phyloP scores from a whole-genome alignment of 768 basidiomycete species.

The Favolaschia claudopus region DNA sequence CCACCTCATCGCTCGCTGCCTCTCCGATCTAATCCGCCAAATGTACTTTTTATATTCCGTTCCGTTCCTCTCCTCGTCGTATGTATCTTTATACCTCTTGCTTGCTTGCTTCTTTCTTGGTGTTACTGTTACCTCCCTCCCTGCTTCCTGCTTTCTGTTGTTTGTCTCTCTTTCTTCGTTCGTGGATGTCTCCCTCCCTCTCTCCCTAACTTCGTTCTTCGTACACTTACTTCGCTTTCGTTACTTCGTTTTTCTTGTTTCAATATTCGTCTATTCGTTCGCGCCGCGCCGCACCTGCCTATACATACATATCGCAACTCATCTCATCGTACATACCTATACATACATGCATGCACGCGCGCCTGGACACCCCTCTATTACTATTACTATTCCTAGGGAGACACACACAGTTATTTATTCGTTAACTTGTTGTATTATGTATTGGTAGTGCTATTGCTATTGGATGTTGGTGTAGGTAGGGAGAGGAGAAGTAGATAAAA shows the following conservation, averaged over 20 bases:
- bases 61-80: too few relatives aligned
- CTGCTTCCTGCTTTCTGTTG: too few relatives aligned
- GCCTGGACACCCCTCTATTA: background rate
- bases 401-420: slow-evolving; percentile 13
- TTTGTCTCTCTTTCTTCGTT: background rate
- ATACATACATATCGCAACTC: background rate
- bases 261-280: background rate
- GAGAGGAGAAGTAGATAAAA: too few relatives aligned
- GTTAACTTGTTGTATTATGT: slow-evolving; percentile 27
- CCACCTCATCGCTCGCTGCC: too few relatives aligned
- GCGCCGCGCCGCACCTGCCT: background rate
- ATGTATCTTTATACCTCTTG: too few relatives aligned
- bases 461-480: too few relatives aligned
- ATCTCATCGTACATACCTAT: background rate
- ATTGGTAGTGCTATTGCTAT: too few relatives aligned
- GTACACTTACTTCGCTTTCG: background rate
- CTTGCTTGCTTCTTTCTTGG: too few relatives aligned
- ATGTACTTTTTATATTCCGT: too few relatives aligned
- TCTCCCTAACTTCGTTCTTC: background rate
- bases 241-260: background rate
- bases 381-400: background rate
- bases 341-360: background rate
- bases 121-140: too few relatives aligned
- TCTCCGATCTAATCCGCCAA: too few relatives aligned
- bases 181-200: background rate